Evolutionary conservation across 768 basidiomycete genomes (phyloP), one percentile per base, ranked within the genome.

Genomic region (Pisolithus marmoratus): DNA sequence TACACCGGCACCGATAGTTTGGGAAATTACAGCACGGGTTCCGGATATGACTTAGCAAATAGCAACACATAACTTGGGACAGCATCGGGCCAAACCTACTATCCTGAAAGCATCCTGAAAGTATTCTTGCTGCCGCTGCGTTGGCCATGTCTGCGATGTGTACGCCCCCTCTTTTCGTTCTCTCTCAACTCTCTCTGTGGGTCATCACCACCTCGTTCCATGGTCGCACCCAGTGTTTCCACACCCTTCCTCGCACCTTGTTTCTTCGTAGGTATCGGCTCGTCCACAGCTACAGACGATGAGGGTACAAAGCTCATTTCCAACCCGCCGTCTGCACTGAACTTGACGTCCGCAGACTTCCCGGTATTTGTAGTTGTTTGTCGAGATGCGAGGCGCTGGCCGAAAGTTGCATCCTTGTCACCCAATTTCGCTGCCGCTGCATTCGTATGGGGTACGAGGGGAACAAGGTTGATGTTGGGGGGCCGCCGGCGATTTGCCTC

Each of bases 101-200:
- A 47, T 34, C 31, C 23, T 36, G 46, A 31, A 20, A 61, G 12
- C 36, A 40, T 57, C 56, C 82, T 73, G 66, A 92, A 90, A 2
- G 79, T 81, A 68, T 94, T 97, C 73, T 84, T 92, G 66, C 90
- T 92, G 27, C 94, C 95, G 64, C 92, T 96, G 48, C 95, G 77
- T 48, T 87, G 77, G 8, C 84, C 88, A 61, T 82, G 81, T 66
- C 94, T 73, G 60, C 90, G 77, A 36, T 87, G 78, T 31, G 79
- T 84, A 68, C 95, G 75, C n/a, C 95, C 94, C 38, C 76, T 78
- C 59, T 85, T 74, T 47, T 90, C 88, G 53, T 77, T 77, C 56
- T 87, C 88, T 34, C 72, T 78, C 60, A 84, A 65, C 53, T 74
- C 76, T 23, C 68, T 58, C 23, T 54, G 71, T 9, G 70, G 66